Evolutionary conservation across 1,284 basidiomycete species (phyloP), one percentile per base, ranked within the genome.

Genomic region (Hypsizygus ulmarius): DNA sequence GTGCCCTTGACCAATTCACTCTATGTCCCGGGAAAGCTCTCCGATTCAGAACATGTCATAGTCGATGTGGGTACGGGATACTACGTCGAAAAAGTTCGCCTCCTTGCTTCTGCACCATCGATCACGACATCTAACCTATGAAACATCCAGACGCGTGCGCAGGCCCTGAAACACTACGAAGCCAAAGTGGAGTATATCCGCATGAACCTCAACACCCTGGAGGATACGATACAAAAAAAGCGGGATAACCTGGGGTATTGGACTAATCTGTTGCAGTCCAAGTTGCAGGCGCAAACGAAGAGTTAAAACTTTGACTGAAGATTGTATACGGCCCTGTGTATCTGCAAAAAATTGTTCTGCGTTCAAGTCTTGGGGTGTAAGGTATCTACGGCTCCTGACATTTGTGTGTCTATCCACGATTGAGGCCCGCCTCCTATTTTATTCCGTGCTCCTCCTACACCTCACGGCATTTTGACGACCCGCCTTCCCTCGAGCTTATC

Each of bases 1-100:
- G 90, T 98, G 1, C 96, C 96, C 2, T 71, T 98, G 41, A 97
- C 94, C 8, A 92, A 90, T 65, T 97, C 93, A 1, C 78, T 99
- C 3, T 98, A 98, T 64, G 90, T 98, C 11, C 93, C 95, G 1
- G 96, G 95, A 25, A 93, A 87, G 68, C 76, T 98, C 29, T 77
- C 75, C 19, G 89, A 97, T 63, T 68, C 81, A 1, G 87, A 93
- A 41, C 82, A 92, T 56, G 94, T 99, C 40, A 87, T 98, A 50
- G 84, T 99, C 14, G 96, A 99, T 64, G 81, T 99, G 27, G 96
- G 96, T 1, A 98, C 96, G 0, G 96, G 96, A 0, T 99, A 97
- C 70, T 98, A 89, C 62, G 87, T 99, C 14, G 87, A 92, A 67
- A 98, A 97, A 80, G 94, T 93, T 4, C 30, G 38, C 37, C 40